These are phyloP conservation scores for Monosporascus sp. DNA, from an alignment of 2,329 filamentous ascomycete genomes.

Conservation along the genomic window DNA sequence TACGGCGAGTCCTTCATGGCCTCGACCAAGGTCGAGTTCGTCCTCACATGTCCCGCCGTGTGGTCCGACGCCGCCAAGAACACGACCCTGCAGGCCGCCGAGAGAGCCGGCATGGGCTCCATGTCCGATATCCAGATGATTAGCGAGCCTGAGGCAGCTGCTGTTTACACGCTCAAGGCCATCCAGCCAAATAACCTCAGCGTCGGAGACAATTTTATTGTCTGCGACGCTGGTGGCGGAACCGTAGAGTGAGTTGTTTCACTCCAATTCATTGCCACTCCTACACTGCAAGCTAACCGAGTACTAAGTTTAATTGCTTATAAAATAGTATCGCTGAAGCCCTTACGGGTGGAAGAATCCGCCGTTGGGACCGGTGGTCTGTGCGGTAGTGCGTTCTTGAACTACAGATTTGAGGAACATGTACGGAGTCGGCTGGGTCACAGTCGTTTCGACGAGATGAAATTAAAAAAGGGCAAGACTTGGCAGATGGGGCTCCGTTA, in stretches of 20 bases:
- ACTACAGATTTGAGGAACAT: slow-evolving; percentile 76
- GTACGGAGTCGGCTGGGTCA: slow-evolving; percentile 62
- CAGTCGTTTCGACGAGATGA: slow-evolving; percentile 67
- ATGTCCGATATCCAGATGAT: slow-evolving; percentile 70
- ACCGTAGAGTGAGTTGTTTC: slow-evolving; percentile 56
- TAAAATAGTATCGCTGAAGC: slow-evolving; percentile 68
- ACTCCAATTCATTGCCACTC: not conserved
- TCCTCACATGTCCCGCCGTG: slow-evolving; percentile 75
- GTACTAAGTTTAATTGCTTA: slow-evolving; percentile 63
- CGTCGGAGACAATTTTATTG: slow-evolving; percentile 60
- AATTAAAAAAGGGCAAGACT: slow-evolving; percentile 68
- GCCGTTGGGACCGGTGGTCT: slow-evolving; percentile 73
- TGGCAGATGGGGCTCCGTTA: slow-evolving; percentile 76
- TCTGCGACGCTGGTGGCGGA: slow-evolving; percentile 58
- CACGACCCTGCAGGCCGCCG: slow-evolving; percentile 70
- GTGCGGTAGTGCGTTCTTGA: slow-evolving; percentile 73
- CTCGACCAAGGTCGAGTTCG: slow-evolving; percentile 69
- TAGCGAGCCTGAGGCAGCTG: slow-evolving; percentile 73
- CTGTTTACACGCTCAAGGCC: slow-evolving; percentile 73
- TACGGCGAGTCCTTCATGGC: slow-evolving; percentile 78
- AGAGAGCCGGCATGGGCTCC: slow-evolving; percentile 71
- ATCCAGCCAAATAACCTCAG: slow-evolving; percentile 71
- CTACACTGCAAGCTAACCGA: slow-evolving; percentile 5
- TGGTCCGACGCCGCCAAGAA: slow-evolving; percentile 86
- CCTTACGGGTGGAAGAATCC: slow-evolving; percentile 69